Conservation (phyloP, 768 basidiomycete genomes). For the Mycena filopes region DNA sequence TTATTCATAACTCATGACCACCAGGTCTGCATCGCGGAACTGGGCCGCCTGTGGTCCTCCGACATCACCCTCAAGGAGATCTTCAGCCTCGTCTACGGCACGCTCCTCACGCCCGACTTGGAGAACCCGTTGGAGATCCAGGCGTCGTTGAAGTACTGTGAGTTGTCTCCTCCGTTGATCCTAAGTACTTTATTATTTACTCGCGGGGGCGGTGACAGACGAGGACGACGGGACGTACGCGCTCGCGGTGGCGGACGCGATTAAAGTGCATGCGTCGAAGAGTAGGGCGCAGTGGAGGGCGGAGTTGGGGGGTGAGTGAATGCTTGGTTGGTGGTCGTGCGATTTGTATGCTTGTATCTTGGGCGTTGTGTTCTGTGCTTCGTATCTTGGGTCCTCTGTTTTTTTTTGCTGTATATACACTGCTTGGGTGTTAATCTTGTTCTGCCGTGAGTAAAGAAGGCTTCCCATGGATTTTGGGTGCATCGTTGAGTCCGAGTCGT, state of each 20-base stretch:
- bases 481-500: too few relatives aligned
- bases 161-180: constrained; percentile 16
- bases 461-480: too few relatives aligned
- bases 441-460: too few relatives aligned
- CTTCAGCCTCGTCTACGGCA: constrained; percentile 39
- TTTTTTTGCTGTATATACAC: too few relatives aligned
- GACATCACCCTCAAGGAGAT: constrained; percentile 42
- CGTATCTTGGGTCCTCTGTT: too few relatives aligned
- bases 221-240: constrained; percentile 45
- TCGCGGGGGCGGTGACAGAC: constrained; percentile 21
- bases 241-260: constrained; percentile 40
- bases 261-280: constrained; percentile 38
- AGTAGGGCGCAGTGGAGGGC: constrained; percentile 39
- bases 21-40: constrained; percentile 42
- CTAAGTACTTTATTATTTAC: constrained; percentile 15
- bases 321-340: too few relatives aligned
- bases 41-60: constrained; percentile 43
- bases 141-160: constrained; percentile 44
- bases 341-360: too few relatives aligned
- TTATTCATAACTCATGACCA: too few relatives aligned
- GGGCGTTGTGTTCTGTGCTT: too few relatives aligned
- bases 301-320: too few relatives aligned
- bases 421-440: too few relatives aligned
- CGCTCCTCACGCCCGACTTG: constrained; percentile 40
- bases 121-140: constrained; percentile 46